A percentile compares a stretch with the other conserved stretches of the same genome.
Conservation (phyloP, 257 asterid species). For the Echites panduratus region DNA sequence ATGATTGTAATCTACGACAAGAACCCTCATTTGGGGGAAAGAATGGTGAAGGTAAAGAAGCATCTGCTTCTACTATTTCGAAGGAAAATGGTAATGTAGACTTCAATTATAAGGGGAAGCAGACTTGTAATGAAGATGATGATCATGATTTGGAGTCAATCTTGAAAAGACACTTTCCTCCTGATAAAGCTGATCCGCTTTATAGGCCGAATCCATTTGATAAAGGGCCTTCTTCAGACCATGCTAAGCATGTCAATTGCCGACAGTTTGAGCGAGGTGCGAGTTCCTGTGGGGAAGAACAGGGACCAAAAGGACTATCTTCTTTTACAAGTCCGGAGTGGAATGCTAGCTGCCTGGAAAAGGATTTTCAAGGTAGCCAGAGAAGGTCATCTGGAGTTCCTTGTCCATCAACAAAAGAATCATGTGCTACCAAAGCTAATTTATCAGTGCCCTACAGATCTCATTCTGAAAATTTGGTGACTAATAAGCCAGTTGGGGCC, state of each 20-base stretch:
- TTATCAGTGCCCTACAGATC: conserved; percentile 10
- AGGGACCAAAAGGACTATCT: conserved; percentile 7
- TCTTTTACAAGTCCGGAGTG: conserved; percentile 13
- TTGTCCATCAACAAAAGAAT: conserved; percentile 13
- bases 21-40: conserved; percentile 20
- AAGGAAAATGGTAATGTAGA: conserved; percentile 14
- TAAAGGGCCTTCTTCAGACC: conserved; percentile 19
- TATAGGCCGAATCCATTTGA: conserved; percentile 15
- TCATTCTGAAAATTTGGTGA: conserved; percentile 18
- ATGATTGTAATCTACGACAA: conserved; percentile 17
- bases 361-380: conserved; percentile 12
- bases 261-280: conserved; percentile 26
- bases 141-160: conserved; percentile 15
- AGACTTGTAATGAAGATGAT: conserved; percentile 4
- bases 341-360: conserved; percentile 13
- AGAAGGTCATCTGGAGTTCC: conserved; percentile 21
- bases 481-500: conserved; percentile 12
- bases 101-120: neutral
- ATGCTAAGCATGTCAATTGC: conserved; percentile 13
- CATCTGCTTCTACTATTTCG: conserved; percentile 14
- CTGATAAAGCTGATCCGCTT: conserved; percentile 13
- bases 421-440: conserved; percentile 17
- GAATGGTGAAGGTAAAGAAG: conserved; percentile 23
- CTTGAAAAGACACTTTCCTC: conserved; percentile 1
- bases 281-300: conserved; percentile 15